These are phyloP conservation scores for Phlebiopsis gigantea DNA, from an alignment of 768 basidiomycete genomes.

Conservation along the genomic window DNA sequence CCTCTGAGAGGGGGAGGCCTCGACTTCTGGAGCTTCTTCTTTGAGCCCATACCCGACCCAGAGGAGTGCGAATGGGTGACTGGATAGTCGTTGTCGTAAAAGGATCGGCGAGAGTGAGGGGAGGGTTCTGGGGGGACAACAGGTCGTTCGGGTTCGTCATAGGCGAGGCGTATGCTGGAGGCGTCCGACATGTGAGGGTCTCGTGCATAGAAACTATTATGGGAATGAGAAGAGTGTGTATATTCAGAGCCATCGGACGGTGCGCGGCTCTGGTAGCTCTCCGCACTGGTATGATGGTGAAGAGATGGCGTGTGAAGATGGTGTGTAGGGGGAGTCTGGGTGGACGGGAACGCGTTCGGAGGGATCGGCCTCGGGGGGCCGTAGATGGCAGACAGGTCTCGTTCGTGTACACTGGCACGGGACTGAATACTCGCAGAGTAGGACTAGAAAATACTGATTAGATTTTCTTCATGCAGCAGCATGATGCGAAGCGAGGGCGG, in stretches of 20 bases:
- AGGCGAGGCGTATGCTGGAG: conserved; percentile 7
- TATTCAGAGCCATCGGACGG: conserved; percentile 3
- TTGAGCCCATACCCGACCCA: not conserved
- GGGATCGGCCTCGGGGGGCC: not conserved
- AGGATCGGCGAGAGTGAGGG: not conserved
- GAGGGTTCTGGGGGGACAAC: conserved; percentile 2
- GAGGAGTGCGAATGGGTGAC: not conserved
- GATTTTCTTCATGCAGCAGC: not conserved
- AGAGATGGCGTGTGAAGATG: not conserved
- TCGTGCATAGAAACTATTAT: not conserved
- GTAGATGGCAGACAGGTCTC: conserved; percentile 4
- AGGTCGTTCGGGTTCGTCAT: conserved; percentile 11
- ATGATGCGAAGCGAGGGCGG: no score
- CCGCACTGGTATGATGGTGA: not conserved
- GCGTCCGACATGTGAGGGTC: conserved; percentile 6
- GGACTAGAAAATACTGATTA: not conserved
- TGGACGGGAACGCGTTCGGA: not conserved
- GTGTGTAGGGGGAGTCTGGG: not conserved
- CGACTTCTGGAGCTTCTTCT: not conserved
- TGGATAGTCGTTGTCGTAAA: not conserved
- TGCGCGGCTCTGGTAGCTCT: not conserved
- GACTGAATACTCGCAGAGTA: not conserved
- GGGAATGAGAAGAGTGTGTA: conserved; percentile 1
- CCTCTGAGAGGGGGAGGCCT: not conserved
- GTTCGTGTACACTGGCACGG: not conserved